These are phyloP conservation scores for Suhomyces taliae DNA, from an alignment of 1,139 yeast genomes.

Conservation along the genomic window DNA sequence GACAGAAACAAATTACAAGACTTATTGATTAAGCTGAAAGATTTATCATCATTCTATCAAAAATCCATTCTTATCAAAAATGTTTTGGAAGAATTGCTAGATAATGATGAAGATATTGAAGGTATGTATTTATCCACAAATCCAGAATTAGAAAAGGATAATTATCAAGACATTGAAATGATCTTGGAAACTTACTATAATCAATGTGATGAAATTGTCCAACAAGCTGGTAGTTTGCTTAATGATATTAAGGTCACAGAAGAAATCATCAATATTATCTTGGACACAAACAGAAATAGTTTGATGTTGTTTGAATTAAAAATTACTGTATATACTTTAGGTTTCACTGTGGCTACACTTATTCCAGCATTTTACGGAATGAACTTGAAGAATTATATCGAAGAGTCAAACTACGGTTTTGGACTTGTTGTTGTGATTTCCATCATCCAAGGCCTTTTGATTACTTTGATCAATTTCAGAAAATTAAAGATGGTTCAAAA, in stretches of 20 bases:
- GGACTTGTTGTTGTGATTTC: conserved; percentile 55
- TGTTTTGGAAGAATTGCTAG: conserved; percentile 81
- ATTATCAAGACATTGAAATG: conserved; percentile 82
- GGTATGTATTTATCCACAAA: conserved; percentile 70
- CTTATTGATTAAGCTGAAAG: conserved; percentile 77
- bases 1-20: conserved; percentile 81
- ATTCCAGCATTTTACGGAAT: conserved; percentile 88
- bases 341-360: conserved; percentile 71
- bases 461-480: conserved; percentile 46
- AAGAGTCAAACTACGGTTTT: conserved; percentile 70
- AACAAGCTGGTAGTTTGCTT: conserved; percentile 80
- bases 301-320: conserved; percentile 86
- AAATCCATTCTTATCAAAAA: conserved; percentile 81
- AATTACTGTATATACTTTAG: conserved; percentile 81
- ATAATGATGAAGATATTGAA: conserved; percentile 86
- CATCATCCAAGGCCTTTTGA: conserved; percentile 43
- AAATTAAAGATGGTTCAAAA: conserved; percentile 58
- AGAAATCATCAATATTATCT: conserved; percentile 90
- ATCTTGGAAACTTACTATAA: conserved; percentile 89
- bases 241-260: conserved; percentile 91
- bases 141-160: conserved; percentile 30
- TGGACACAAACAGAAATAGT: conserved; percentile 93
- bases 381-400: conserved; percentile 89
- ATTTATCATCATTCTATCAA: conserved; percentile 77
- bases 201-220: conserved; percentile 96